Conservation (phyloP, 2,329 filamentous ascomycete genomes). For the Phialophora tarda region DNA sequence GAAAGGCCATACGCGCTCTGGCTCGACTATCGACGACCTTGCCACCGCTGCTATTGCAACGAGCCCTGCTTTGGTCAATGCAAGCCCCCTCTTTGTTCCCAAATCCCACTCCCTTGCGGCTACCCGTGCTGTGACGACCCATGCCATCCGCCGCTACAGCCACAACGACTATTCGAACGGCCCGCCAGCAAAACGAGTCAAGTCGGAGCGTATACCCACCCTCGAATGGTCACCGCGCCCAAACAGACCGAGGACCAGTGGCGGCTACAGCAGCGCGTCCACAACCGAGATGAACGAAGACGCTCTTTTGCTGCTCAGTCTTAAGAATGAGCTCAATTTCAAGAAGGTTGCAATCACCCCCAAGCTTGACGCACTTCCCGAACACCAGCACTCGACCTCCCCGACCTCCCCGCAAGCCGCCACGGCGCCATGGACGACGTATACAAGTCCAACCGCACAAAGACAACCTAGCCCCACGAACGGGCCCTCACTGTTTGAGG, state of each 20-base stretch:
- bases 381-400: slow-evolving; percentile 19
- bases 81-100: slow-evolving; percentile 42
- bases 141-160: slow-evolving; percentile 41
- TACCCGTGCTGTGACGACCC: slow-evolving; percentile 42
- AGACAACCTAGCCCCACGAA: slow-evolving; percentile 10
- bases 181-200: slow-evolving; percentile 64
- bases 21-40: slow-evolving; percentile 56
- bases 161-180: slow-evolving; percentile 47
- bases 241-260: slow-evolving; percentile 43
- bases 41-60: slow-evolving; percentile 58
- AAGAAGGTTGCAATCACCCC: slow-evolving; percentile 31
- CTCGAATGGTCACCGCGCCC: slow-evolving; percentile 44
- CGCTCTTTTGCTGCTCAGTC: slow-evolving; percentile 55
- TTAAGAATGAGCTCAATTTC: slow-evolving; percentile 42
- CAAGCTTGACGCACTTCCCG: slow-evolving; percentile 13
- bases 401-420: slow-evolving; percentile 15
- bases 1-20: slow-evolving; percentile 50
- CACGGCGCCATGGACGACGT: slow-evolving; percentile 7
- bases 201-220: slow-evolving; percentile 62
- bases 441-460: slow-evolving; percentile 13
- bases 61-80: slow-evolving; percentile 51
- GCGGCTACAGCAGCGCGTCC: slow-evolving; percentile 41
- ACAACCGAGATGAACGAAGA: slow-evolving; percentile 52
- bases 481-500: slow-evolving; percentile 1
- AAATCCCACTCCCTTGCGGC: slow-evolving; percentile 37